Conservation (phyloP, 495 filamentous ascomycete species). For the Penicillium psychrofluorescens region DNA sequence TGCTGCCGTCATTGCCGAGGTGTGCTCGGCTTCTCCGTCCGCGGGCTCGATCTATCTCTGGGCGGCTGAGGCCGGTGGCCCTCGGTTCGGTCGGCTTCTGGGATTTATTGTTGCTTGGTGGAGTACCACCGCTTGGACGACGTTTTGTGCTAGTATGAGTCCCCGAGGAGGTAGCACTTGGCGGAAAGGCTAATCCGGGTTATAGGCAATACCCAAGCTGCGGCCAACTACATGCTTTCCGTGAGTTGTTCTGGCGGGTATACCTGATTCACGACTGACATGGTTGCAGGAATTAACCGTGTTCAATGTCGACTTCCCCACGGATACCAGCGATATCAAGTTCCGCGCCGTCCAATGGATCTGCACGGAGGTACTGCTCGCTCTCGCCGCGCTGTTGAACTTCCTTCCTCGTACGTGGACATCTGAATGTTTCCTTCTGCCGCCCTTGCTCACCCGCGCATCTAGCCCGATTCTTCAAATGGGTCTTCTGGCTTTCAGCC, state of each 20-base stretch:
- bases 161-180: no score
- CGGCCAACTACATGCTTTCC: slow-evolving; percentile 49
- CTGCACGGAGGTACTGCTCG: slow-evolving; percentile 40
- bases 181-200: not conserved
- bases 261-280: not conserved
- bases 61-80: slow-evolving; percentile 50
- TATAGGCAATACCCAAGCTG: slow-evolving; percentile 41
- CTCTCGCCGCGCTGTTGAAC: slow-evolving; percentile 38
- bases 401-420: slow-evolving; percentile 33
- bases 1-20: slow-evolving; percentile 49
- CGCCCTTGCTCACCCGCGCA: not conserved
- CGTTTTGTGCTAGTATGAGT: slow-evolving; percentile 40
- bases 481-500: slow-evolving; percentile 42
- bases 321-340: slow-evolving; percentile 38
- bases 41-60: slow-evolving; percentile 52
- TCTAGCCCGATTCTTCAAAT: slow-evolving; percentile 34
- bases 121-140: slow-evolving; percentile 55
- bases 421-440: no score
- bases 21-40: slow-evolving; percentile 48
- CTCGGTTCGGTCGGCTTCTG: slow-evolving; percentile 42
- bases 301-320: slow-evolving; percentile 43
- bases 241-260: slow-evolving; percentile 8
- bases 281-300: slow-evolving; percentile 41
- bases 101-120: slow-evolving; percentile 53
- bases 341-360: slow-evolving; percentile 53